A percentile compares a stretch with the other conserved stretches of the same genome.
Conservation (phyloP, 2,329 filamentous ascomycete genomes). For the Diaporthe citriasiana region DNA sequence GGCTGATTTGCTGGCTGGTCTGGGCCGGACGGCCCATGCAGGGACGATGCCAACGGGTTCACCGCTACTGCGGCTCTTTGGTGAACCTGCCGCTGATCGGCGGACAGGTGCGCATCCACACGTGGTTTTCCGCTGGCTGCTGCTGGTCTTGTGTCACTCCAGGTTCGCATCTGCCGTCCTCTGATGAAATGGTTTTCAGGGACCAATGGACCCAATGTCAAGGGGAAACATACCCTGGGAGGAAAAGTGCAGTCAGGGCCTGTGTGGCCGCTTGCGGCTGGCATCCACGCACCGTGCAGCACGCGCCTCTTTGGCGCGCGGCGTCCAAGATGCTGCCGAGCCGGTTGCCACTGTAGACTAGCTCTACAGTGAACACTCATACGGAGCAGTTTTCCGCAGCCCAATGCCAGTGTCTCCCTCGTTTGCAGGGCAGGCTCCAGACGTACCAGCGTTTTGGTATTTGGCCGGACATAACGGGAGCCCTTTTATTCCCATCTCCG, state of each 20-base stretch:
- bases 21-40: conserved; percentile 6
- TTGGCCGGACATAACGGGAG: conserved; percentile 12
- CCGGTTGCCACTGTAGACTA: neutral
- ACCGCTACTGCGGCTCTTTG: conserved; percentile 36
- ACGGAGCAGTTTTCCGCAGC: neutral
- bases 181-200: neutral
- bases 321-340: conserved; percentile 1
- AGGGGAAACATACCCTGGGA: neutral
- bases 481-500: conserved; percentile 12
- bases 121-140: conserved; percentile 25
- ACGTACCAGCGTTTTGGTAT: neutral
- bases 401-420: conserved; percentile 11
- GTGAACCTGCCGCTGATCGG: conserved; percentile 32
- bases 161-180: conserved; percentile 9
- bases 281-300: conserved; percentile 1
- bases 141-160: conserved; percentile 31
- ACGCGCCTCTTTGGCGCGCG: conserved; percentile 19
- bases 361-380: neutral
- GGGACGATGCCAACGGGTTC: conserved; percentile 29
- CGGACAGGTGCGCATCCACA: conserved; percentile 38
- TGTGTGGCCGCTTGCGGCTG: conserved; percentile 12
- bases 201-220: neutral
- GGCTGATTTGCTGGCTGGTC: conserved; percentile 1
- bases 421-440: neutral
- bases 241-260: neutral